Percentiles rank a stretch among this genome's conserved stretches.
These are phyloP conservation scores for Iberis amara DNA, from an alignment of 441 rosid species.

Conservation along the genomic window DNA sequence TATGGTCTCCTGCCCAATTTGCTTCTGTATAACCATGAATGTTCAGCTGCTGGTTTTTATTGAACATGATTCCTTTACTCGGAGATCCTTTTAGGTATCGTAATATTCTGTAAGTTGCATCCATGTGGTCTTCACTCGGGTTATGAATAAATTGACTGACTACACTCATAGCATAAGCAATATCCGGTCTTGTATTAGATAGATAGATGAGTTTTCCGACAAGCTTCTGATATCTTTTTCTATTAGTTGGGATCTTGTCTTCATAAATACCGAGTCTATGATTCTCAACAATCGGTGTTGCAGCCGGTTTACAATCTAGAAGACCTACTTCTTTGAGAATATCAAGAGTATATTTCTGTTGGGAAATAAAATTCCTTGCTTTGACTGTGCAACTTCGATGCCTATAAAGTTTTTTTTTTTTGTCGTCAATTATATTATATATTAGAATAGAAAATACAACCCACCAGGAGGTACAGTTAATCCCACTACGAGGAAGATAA, in stretches of 20 bases:
- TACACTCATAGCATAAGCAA: background rate
- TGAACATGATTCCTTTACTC: background rate
- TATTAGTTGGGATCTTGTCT: too few relatives aligned
- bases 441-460: too few relatives aligned
- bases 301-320: too few relatives aligned
- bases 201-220: too few relatives aligned
- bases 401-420: too few relatives aligned
- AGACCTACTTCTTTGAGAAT: background rate
- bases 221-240: too few relatives aligned
- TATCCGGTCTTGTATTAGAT: too few relatives aligned
- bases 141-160: conserved; percentile 2
- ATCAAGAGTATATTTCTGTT: background rate
- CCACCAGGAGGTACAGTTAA: too few relatives aligned
- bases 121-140: conserved; percentile 4
- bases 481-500: too few relatives aligned
- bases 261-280: too few relatives aligned
- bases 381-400: background rate
- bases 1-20: background rate
- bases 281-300: too few relatives aligned
- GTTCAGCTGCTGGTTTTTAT: background rate
- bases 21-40: background rate
- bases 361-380: background rate
- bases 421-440: too few relatives aligned
- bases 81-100: background rate
- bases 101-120: background rate